These are phyloP conservation scores for Synura sp. DNA, from an alignment of 352 stramenopile species.

Conservation along the genomic window DNA sequence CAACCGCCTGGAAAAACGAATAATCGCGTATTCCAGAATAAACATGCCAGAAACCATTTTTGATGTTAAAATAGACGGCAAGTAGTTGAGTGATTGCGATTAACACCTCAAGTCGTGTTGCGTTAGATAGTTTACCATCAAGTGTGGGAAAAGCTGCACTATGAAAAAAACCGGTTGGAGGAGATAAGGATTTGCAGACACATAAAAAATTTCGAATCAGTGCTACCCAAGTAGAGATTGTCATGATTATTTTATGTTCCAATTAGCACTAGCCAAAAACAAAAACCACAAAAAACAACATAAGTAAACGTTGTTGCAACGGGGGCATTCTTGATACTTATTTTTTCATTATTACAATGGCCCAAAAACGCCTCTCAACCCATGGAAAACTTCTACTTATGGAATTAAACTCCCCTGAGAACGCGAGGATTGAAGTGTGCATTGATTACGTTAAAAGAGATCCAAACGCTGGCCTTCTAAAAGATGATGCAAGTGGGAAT, in stretches of 20 bases:
- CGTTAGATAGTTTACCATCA: too few species aligned
- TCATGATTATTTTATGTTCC: too few species aligned
- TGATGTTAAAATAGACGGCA: background rate
- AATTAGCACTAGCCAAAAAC: too few species aligned
- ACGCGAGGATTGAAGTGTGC: background rate
- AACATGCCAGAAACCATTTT: background rate
- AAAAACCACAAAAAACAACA: too few species aligned
- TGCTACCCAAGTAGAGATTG: background rate
- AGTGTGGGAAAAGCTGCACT: background rate
- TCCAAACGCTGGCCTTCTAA: background rate
- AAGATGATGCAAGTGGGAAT: background rate
- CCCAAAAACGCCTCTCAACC: too few species aligned
- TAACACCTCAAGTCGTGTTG: background rate
- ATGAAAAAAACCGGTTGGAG: background rate
- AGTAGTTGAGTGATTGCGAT: background rate
- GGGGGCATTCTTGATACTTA: too few species aligned
- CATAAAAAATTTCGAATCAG: slow-evolving; percentile 2
- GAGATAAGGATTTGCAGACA: background rate
- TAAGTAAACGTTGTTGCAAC: too few species aligned
- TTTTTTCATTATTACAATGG: too few species aligned
- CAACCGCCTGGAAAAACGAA: background rate
- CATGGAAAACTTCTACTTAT: background rate
- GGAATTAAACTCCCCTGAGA: background rate
- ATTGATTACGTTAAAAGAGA: background rate
- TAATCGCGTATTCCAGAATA: background rate